Base-by-base conservation (phyloP, 2,329 filamentous ascomycete genomes). In the Phyllosticta citriasiana region DNA sequence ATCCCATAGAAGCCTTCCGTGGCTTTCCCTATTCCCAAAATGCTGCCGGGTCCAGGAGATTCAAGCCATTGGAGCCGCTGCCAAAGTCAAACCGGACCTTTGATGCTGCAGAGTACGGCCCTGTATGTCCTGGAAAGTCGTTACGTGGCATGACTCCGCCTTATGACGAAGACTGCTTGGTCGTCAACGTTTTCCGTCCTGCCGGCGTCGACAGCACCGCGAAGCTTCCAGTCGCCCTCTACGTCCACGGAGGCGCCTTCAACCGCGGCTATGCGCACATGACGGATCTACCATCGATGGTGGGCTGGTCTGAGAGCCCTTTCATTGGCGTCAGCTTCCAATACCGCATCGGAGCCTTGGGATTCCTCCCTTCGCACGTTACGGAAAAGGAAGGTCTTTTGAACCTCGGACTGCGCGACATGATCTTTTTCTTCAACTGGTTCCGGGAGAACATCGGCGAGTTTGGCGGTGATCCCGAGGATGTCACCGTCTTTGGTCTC, bases 201-300 rank as follows among this genome's bases (percentile, higher is more conserved):
- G 59, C 62, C 26, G 61, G 61, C 7, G 22, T 53, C 58, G 57
- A 60, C 35, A 53, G 57, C 47, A 57, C 60, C 8, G 35, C 56
- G 19, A 47, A 53, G 19, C 56, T 66, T 47, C 66, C 67, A 5
- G 66, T 62, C 19, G 63, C 66, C 25, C 63, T 87, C 1, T 86
- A 85, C 67, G 72, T 88, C 33, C 84, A 87, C 67, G 85, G 85
- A 53, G 85, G 85, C 2, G 80, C 77, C 5, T 88, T 87, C 74
- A 86, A 74, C 56, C 62, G 66, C 9, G 67, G 67, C 8, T 68
- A 62, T 54, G 65, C 66, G 16, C 61, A 65, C 25, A 77, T 78
- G 73, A 78, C 86, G 61, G 80, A 88, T 67, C 82, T 87, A 64
- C 80, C 78, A 0, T 82, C 81, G 40, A 83, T 88, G 72, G 80